phyloP scores from a whole-genome alignment of 768 basidiomycete species.

The Nidularia sp. region DNA sequence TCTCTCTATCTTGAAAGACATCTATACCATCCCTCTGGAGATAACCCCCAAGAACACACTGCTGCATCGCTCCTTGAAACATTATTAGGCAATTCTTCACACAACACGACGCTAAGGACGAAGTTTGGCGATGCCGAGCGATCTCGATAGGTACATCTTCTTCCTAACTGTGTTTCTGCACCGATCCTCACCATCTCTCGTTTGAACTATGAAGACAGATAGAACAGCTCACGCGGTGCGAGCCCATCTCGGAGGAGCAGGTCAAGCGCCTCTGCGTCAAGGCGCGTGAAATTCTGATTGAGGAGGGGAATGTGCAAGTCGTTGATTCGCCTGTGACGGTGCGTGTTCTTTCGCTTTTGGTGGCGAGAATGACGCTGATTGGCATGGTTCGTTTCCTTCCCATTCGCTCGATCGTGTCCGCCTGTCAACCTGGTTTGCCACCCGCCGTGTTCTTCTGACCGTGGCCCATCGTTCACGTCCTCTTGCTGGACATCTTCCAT shows the following conservation, averaged over 20 bases:
- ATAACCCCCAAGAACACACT: too few species aligned
- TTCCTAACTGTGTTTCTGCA: background rate
- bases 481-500: background rate
- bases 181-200: background rate
- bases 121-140: background rate
- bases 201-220: conserved; percentile 65
- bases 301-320: conserved; percentile 96
- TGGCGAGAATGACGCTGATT: conserved; percentile 1
- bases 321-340: conserved; percentile 96
- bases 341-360: conserved; percentile 24
- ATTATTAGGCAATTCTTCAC: too few species aligned
- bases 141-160: background rate
- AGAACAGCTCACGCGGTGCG: conserved; percentile 88
- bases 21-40: too few species aligned
- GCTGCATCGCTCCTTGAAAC: too few species aligned
- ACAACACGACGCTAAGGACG: too few species aligned
- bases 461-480: background rate
- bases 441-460: background rate
- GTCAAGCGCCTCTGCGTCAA: conserved; percentile 95
- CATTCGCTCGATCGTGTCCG: too few species aligned
- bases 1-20: too few species aligned
- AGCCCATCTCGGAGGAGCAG: conserved; percentile 92
- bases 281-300: conserved; percentile 93
- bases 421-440: background rate
- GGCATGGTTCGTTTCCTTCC: background rate